Evolutionary conservation across 2,329 filamentous ascomycete species (phyloP).

Genomic region (Botrytis hyacinthi): DNA sequence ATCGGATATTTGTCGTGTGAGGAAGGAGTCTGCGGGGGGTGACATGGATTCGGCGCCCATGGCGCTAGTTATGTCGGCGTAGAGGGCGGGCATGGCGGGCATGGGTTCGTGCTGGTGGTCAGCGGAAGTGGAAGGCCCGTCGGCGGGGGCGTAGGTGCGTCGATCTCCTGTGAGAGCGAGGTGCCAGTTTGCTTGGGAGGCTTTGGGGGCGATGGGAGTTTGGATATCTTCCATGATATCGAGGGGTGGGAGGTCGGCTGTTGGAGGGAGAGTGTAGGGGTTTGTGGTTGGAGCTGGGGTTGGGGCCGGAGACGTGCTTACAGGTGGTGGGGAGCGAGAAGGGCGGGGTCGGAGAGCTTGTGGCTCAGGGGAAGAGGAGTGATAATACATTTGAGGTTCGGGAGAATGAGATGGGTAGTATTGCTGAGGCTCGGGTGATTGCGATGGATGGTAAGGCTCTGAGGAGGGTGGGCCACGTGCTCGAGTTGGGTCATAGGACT

Average conservation of each 20-base stretch:
- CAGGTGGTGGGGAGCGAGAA: conserved; percentile 4
- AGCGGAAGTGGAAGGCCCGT: neutral
- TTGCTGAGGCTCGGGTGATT: conserved; percentile 8
- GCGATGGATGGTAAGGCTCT: conserved; percentile 1
- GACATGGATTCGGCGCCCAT: conserved; percentile 6
- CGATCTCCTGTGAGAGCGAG: conserved; percentile 17
- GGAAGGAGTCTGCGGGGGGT: neutral
- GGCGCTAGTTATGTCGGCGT: conserved; percentile 6
- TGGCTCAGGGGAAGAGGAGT: neutral
- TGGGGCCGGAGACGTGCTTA: neutral
- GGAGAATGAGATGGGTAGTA: conserved; percentile 4
- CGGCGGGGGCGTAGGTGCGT: conserved; percentile 14
- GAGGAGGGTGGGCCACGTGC: neutral
- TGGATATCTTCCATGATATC: conserved; percentile 15
- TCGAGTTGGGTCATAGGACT: conserved; percentile 6
- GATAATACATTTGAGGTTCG: neutral
- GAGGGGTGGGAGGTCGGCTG: conserved; percentile 10
- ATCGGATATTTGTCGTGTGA: neutral
- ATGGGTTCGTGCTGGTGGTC: conserved; percentile 13
- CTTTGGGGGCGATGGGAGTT: conserved; percentile 1
- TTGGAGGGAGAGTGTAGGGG: neutral
- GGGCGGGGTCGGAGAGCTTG: conserved; percentile 5
- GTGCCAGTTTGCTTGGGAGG: conserved; percentile 10
- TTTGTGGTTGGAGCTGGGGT: neutral
- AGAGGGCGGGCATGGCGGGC: conserved; percentile 11